Evolutionary conservation across 768 basidiomycete species (phyloP).

Genomic region (Boletus rubescentipes): DNA sequence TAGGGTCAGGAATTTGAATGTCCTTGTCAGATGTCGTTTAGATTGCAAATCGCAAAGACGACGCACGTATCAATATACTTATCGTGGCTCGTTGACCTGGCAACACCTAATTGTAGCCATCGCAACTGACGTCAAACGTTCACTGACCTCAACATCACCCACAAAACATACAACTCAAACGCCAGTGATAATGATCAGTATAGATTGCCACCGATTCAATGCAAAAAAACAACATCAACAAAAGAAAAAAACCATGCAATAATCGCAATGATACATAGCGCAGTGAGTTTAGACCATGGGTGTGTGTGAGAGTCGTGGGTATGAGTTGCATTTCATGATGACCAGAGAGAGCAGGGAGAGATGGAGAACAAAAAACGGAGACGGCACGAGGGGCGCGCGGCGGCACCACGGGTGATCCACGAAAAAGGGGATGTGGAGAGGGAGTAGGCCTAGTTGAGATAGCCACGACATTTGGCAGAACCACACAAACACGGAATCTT

Average conservation of each 20-base stretch:
- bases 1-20: too few relatives aligned
- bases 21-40: too few relatives aligned
- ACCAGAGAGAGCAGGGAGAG: conserved; percentile 1
- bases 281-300: conserved; percentile 22
- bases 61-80: too few relatives aligned
- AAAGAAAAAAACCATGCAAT: conserved; percentile 19
- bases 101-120: too few relatives aligned
- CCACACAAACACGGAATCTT: conserved; percentile 94
- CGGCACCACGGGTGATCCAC: background rate
- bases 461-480: conserved; percentile 88
- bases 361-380: background rate
- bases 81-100: too few relatives aligned
- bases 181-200: conserved; percentile 6
- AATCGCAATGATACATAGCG: conserved; percentile 32
- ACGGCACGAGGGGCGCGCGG: background rate
- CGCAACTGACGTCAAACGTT: too few relatives aligned
- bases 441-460: conserved; percentile 72
- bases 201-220: conserved; percentile 18
- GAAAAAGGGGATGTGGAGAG: background rate
- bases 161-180: background rate
- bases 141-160: too few relatives aligned
- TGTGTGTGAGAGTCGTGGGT: conserved; percentile 17
- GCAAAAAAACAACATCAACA: conserved; percentile 6
- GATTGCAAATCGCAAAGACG: too few relatives aligned
- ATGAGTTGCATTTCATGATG: conserved; percentile 20